These are phyloP conservation scores for Leptomonas seymouri DNA, from an alignment of 208 protist species.

Conservation along the genomic window DNA sequence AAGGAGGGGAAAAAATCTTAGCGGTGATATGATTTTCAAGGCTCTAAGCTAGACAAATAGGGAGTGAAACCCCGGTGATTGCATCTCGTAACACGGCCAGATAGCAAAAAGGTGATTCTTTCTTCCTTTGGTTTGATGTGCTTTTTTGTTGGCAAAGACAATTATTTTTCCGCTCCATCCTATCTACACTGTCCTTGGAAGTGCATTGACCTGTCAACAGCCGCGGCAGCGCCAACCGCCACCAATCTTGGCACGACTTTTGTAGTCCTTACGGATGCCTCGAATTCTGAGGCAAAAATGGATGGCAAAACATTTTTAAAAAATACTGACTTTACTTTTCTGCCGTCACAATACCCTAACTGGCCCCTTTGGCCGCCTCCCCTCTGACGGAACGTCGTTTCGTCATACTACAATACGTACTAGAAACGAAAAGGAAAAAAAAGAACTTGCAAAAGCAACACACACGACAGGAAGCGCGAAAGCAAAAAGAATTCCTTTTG, in stretches of 20 bases:
- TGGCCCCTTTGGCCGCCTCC: not conserved
- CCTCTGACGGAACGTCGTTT: not conserved
- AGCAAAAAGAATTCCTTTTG: not conserved
- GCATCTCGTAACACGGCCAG: not conserved
- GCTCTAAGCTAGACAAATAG: not conserved
- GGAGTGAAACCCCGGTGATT: not conserved
- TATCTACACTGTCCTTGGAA: too few relatives aligned
- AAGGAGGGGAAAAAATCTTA: not conserved
- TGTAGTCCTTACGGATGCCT: too few relatives aligned
- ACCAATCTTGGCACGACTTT: too few relatives aligned
- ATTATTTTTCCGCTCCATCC: too few relatives aligned
- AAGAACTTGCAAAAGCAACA: not conserved
- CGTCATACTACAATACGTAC: conserved; percentile 7
- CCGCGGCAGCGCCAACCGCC: too few relatives aligned
- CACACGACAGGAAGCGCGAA: not conserved
- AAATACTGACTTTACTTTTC: too few relatives aligned
- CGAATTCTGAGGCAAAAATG: too few relatives aligned
- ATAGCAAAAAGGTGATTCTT: not conserved
- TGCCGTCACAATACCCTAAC: not conserved
- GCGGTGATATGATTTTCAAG: not conserved
- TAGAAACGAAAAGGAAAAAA: conserved; percentile 2
- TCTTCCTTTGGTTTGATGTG: too few relatives aligned
- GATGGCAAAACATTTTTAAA: too few relatives aligned
- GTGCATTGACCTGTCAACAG: too few relatives aligned
- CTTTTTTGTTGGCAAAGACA: too few relatives aligned